phyloP scores from a whole-genome alignment of 1,284 basidiomycete species.

The Testicularia cyperi region DNA sequence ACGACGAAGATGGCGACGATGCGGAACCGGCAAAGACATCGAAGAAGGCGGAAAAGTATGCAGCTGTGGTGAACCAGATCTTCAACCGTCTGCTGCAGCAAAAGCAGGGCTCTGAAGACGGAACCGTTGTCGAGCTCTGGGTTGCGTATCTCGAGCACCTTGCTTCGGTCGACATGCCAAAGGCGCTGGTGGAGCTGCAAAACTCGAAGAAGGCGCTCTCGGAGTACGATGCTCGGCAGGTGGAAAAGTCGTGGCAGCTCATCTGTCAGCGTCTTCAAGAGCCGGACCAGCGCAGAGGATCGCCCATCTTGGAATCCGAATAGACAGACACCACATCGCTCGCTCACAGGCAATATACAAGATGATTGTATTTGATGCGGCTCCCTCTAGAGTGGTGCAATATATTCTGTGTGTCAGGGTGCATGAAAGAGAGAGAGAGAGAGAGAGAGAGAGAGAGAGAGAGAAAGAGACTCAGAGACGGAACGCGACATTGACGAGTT shows the following conservation, averaged over 20 bases:
- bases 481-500: slow-evolving; percentile 45
- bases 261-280: too few species aligned
- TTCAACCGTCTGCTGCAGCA: slow-evolving; percentile 18
- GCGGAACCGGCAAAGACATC: too few species aligned
- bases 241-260: slow-evolving; percentile 22
- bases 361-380: background rate
- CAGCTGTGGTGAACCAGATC: slow-evolving; percentile 9
- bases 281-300: too few species aligned
- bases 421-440: too few species aligned
- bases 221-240: slow-evolving; percentile 16
- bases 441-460: background rate
- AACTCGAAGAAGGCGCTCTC: slow-evolving; percentile 4
- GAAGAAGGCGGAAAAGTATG: slow-evolving; percentile 2
- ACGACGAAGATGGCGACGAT: background rate
- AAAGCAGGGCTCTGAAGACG: slow-evolving; percentile 5
- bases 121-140: slow-evolving; percentile 26
- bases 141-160: slow-evolving; percentile 10
- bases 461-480: slow-evolving; percentile 6
- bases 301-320: too few species aligned
- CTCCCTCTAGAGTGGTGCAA: too few species aligned
- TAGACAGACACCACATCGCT: too few species aligned
- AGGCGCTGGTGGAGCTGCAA: slow-evolving; percentile 15
- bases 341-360: too few species aligned
- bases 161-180: slow-evolving; percentile 7
- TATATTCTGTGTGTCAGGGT: too few species aligned